Conservation (phyloP, 1,284 basidiomycete genomes). For the Marasmius sp. region DNA sequence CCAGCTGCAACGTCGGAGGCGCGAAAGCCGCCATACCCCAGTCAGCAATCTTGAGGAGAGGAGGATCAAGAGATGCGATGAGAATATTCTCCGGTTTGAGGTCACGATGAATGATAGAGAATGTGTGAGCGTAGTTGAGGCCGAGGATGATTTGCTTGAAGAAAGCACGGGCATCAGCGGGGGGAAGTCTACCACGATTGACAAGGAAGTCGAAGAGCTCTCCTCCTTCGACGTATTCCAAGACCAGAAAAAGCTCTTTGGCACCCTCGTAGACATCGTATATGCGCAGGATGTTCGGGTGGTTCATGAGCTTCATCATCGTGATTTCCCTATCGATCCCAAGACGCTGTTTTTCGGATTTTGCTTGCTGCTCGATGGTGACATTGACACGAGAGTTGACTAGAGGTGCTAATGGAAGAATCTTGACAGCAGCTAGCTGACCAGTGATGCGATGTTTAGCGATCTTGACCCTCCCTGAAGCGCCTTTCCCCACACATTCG, state of each 20-base stretch:
- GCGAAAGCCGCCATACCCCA: constrained; percentile 99
- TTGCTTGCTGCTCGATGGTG: constrained; percentile 63
- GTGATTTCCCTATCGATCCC: constrained; percentile 97
- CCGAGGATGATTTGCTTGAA: constrained; percentile 98
- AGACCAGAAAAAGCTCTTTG: constrained; percentile 89
- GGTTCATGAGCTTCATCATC: constrained; percentile 99
- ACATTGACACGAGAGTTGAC: constrained; percentile 77
- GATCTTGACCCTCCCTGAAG: constrained; percentile 93
- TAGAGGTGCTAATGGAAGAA: constrained; percentile 87
- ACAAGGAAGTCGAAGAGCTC: constrained; percentile 99
- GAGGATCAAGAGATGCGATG: constrained; percentile 80
- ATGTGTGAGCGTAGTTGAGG: constrained; percentile 96
- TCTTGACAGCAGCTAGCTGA: constrained; percentile 96
- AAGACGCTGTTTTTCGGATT: constrained; percentile 86
- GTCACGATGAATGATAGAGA: constrained; percentile 99
- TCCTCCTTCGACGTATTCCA: constrained; percentile 97
- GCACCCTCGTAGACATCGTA: constrained; percentile 98
- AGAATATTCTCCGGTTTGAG: constrained; percentile 98
- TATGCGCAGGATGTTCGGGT: constrained; percentile 94
- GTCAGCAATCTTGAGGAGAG: constrained; percentile 95
- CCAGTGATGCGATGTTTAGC: constrained; percentile 88
- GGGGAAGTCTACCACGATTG: constrained; percentile 80
- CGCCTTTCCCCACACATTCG: constrained; percentile 93
- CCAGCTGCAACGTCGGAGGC: constrained; percentile 78
- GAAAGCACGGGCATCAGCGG: constrained; percentile 86